Evolutionary conservation across 805 yeast species (phyloP), one percentile per base, ranked within the genome.

Genomic region (Kodamaea lidongshanica): DNA sequence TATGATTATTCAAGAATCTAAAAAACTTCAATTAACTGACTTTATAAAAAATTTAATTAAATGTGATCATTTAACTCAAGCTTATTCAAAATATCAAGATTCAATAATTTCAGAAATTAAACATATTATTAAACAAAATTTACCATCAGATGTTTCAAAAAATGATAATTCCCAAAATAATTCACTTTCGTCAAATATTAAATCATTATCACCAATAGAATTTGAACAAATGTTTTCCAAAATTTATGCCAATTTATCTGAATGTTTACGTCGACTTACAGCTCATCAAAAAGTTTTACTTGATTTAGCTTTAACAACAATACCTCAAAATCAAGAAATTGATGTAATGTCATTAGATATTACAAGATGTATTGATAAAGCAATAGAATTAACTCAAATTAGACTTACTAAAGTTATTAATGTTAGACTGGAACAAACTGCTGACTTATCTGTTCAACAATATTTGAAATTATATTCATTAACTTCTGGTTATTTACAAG

Each of bases 281-380:
- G 60, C 73, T 6, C 95, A 87, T 35, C 94, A 87, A 48, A 87
- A 86, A 51, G 44, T 84, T 4, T 54, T 89, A 16, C 63, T 92
- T 9, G 92, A 85, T 41, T 49, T 82, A 31, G 77, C 94, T 0
- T 67, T 46, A 24, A 66, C 53, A 27, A 37, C 54, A 5, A 39
- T 56, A 7, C 53, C 64, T 0, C 38, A 52, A 6, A 28, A 45
- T 2, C 19, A 28, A n/a, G 33, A 52, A 6, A 33, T 56, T 8
- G 66, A 65, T 37, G 69, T 79, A 5, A 69, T 78, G 56, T 69
- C 76, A 10, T 51, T 85, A 25, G 94, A 83, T 45, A 74, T 83
- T 12, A 70, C 84, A 1, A 56, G 60, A 6, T 72, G 85, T 3
- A 75, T 87, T 9, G 71, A 73, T 35, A 73, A 70, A 33, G 77